A percentile compares a stretch with the other conserved stretches of the same genome.
phyloP scores from a whole-genome alignment of 768 basidiomycete species.

The Trametes sanguinea region DNA sequence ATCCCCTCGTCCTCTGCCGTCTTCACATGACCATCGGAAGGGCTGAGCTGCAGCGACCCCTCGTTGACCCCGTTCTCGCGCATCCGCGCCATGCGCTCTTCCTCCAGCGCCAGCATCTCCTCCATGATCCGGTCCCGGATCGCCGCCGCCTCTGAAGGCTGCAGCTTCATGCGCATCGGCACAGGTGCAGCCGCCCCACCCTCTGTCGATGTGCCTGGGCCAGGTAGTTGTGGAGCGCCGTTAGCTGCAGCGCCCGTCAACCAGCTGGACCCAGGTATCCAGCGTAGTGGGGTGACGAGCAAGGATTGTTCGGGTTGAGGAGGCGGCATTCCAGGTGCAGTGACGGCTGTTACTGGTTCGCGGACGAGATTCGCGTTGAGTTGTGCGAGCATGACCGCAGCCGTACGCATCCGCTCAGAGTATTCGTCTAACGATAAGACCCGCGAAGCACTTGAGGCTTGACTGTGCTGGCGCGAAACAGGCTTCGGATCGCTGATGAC shows the following conservation, averaged over 20 bases:
- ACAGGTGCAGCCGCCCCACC: constrained; percentile 4
- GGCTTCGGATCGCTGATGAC: constrained; percentile 4
- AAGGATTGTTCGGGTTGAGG: constrained; percentile 19
- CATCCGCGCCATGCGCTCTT: constrained; percentile 96
- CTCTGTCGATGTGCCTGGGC: constrained; percentile 1
- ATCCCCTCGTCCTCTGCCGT: constrained; percentile 91
- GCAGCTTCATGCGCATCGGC: constrained; percentile 64
- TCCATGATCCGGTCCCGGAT: constrained; percentile 97
- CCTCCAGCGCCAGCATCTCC: constrained; percentile 96
- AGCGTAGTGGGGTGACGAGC: constrained; percentile 26
- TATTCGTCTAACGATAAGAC: constrained; percentile 90
- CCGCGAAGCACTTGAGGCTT: constrained; percentile 2
- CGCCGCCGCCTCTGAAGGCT: constrained; percentile 80
- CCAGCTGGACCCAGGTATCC: constrained; percentile 35
- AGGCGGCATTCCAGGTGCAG: constrained; percentile 22
- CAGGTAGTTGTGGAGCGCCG: constrained; percentile 19
- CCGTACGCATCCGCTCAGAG: constrained; percentile 97
- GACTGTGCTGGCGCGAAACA: constrained; percentile 16
- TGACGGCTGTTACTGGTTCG: constrained; percentile 43
- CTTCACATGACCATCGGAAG: constrained; percentile 48
- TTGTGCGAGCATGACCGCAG: constrained; percentile 97
- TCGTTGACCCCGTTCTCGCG: constrained; percentile 67
- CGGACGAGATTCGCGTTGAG: constrained; percentile 79
- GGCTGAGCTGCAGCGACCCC: constrained; percentile 57
- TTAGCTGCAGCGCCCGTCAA: constrained; percentile 24